phyloP scores from a whole-genome alignment of 371 early-diverging fungal genomes.

The Mortierella sp. region DNA sequence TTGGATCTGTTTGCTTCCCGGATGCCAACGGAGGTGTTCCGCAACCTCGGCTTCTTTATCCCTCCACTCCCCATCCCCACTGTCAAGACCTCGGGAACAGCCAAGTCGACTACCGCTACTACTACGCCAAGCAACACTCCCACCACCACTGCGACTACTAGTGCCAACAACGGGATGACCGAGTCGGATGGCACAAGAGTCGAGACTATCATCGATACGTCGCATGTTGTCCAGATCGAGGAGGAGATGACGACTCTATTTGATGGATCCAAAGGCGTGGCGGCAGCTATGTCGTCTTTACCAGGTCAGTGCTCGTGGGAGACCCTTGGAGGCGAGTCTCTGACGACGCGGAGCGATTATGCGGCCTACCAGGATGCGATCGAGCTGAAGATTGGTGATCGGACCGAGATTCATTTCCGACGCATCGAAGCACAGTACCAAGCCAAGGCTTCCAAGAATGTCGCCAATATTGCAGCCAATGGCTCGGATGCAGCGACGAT shows the following conservation, averaged over 20 bases:
- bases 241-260: not conserved
- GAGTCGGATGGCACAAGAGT: not conserved
- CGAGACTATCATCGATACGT: not conserved
- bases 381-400: slow-evolving; percentile 5
- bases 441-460: not conserved
- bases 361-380: slow-evolving; percentile 4
- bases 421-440: slow-evolving; percentile 1
- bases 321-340: not conserved
- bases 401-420: slow-evolving; percentile 1
- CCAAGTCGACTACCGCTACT: not conserved
- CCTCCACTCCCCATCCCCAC: not conserved
- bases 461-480: not conserved
- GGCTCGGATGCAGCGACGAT: not conserved
- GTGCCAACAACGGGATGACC: not conserved
- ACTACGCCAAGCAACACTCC: not conserved
- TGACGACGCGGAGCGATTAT: not conserved
- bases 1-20: slow-evolving; percentile 2
- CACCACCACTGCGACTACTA: not conserved
- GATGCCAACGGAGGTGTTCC: slow-evolving; percentile 5
- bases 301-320: not conserved
- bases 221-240: not conserved
- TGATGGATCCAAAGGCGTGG: not conserved
- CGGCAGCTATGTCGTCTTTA: not conserved
- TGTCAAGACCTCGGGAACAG: not conserved
- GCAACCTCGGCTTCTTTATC: not conserved